Base-by-base conservation (phyloP, 1,139 yeast genomes). In the Yamadazyma spencermartinsiae region DNA sequence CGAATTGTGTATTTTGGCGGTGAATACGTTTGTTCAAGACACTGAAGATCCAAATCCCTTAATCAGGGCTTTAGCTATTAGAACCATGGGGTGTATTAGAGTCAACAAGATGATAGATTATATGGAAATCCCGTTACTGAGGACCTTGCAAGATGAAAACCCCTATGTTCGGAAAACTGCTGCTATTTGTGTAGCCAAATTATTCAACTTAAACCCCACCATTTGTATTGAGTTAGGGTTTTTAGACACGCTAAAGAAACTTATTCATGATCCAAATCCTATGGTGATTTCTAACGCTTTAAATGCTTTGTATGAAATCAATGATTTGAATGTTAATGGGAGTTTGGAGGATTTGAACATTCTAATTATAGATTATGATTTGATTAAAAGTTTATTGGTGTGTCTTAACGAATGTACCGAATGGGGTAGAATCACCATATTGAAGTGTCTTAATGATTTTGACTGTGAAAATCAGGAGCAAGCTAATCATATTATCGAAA, bases 141-240 rank as follows among this genome's bases (percentile, higher is more conserved):
- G 87, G 54, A 90, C 98, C 1, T 68, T 94, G 49, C 74, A 74
- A 45, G 98, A 92, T 62, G 98, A 89, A 53, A 90, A 90, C 58
- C 98, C 99, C 2, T 94, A 94, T 56, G 99, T 94, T 36, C 74
- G 99, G 46, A 94, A 94, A 57, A 94, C 98, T 0, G 98, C 98
- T 0, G 98, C 96, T 9, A 86, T 94, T 35, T 88, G 98, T 63
- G 98, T 94, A 32, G 97, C 98, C 34, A 94, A 94, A 63, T 69
- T 94, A 54, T 94, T 86, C 60, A 98, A 92, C 56, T 71, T 94
- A 55, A 85, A 86, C 55, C 81, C 92, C 11, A 78, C 78, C 40
- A 72, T 86, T 62, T 88, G 96, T 56, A 63, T 87, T 37, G 97
- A 90, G 54, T 83, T 85, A 56, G 98, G 97, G 5, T 92, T 92